Evolutionary conservation across 1,139 yeast genomes (phyloP).

Genomic region (Taphrina flavorubra): DNA sequence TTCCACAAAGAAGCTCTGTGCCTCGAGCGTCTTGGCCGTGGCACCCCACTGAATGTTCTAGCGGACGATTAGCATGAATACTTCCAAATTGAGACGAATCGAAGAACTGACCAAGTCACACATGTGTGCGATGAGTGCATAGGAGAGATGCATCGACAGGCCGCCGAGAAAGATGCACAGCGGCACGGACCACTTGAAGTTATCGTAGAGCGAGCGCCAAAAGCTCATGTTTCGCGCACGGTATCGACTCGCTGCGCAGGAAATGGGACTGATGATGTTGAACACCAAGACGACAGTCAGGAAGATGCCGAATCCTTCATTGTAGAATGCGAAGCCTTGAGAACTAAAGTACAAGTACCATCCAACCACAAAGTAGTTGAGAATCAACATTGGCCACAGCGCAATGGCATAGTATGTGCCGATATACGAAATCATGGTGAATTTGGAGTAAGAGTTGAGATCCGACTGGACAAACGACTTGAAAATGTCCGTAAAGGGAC

Average conservation of each 20-base stretch:
- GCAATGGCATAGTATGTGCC: constrained; percentile 45
- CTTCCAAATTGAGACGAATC: too few species aligned
- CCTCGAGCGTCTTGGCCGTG: constrained; percentile 44
- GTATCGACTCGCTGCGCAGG: constrained; percentile 43
- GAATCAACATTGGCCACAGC: constrained; percentile 41
- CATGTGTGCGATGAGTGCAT: constrained; percentile 44
- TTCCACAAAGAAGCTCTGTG: constrained; percentile 44
- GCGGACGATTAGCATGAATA: too few species aligned
- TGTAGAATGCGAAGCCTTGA: constrained; percentile 40
- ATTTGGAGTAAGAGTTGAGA: constrained; percentile 43
- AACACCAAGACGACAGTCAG: constrained; percentile 43
- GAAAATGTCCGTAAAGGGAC: constrained; percentile 44
- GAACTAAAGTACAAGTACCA: constrained; percentile 42
- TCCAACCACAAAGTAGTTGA: constrained; percentile 44
- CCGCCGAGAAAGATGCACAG: constrained; percentile 45
- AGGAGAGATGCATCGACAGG: constrained; percentile 44
- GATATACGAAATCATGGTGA: constrained; percentile 44
- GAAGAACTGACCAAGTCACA: constrained; percentile 35
- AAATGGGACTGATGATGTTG: constrained; percentile 43
- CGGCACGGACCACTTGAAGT: constrained; percentile 43
- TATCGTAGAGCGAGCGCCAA: constrained; percentile 40
- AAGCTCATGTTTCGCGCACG: constrained; percentile 42
- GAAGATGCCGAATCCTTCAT: constrained; percentile 42
- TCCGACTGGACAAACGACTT: constrained; percentile 42
- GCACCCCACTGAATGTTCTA: constrained; percentile 46